A percentile compares a stretch with the other conserved stretches of the same genome.
These are phyloP conservation scores for Ceratocystis huliohia DNA, from an alignment of 2,329 filamentous ascomycete genomes.

Conservation along the genomic window DNA sequence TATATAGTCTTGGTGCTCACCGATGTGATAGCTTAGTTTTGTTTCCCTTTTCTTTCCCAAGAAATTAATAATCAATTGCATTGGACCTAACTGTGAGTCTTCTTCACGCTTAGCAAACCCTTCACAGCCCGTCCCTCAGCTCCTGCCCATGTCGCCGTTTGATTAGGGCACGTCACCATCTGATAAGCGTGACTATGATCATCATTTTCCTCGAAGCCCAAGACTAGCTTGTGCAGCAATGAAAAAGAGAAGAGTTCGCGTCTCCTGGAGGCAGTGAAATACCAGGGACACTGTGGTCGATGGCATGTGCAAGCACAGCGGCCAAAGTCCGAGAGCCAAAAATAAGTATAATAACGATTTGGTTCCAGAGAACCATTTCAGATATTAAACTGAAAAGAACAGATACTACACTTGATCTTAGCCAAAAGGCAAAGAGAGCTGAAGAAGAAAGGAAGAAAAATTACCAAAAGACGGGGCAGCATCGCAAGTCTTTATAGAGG, in stretches of 20 bases:
- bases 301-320: constrained; percentile 22
- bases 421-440: constrained; percentile 38
- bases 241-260: constrained; percentile 21
- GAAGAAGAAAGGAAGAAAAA: constrained; percentile 20
- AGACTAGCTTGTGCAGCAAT: constrained; percentile 18
- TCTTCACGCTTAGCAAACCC: no score
- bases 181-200: neutral
- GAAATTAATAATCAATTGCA: no score
- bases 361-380: constrained; percentile 65
- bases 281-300: constrained; percentile 22
- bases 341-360: constrained; percentile 76
- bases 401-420: constrained; percentile 96
- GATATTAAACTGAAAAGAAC: constrained; percentile 97
- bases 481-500: constrained; percentile 10
- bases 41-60: no score
- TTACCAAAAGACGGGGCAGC: constrained; percentile 5
- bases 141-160: neutral
- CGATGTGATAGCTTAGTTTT: no score
- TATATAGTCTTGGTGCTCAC: no score
- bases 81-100: no score
- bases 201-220: constrained; percentile 16
- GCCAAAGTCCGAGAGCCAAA: constrained; percentile 26
- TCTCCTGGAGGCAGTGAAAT: constrained; percentile 23
- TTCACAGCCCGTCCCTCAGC: neutral
- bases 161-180: neutral